Evolutionary conservation across 129 eudicot genomes (phyloP).

Genomic region (Scalesia atractyloides): DNA sequence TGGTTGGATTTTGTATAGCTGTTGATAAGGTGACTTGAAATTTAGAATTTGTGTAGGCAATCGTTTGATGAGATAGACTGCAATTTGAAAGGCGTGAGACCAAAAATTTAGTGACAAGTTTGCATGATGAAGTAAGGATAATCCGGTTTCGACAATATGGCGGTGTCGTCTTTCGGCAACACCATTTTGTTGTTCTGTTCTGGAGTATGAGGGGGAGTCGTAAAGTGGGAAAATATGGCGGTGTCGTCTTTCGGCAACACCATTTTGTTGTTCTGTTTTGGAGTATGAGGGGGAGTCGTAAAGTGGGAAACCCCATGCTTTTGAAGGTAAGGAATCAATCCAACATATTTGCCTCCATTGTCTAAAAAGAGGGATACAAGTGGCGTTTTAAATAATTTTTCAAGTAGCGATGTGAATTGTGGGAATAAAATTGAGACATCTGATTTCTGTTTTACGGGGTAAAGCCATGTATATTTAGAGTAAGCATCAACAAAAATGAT

Average conservation of each 20-base stretch:
- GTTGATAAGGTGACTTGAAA: background rate
- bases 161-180: background rate
- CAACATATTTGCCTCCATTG: background rate
- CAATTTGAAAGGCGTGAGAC: background rate
- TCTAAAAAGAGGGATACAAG: background rate
- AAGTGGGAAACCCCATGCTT: background rate
- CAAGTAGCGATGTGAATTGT: background rate
- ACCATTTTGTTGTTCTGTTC: background rate
- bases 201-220: background rate
- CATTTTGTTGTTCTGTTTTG: background rate
- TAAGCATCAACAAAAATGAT: background rate
- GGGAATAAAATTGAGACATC: background rate
- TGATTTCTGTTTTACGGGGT: background rate
- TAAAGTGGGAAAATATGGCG: background rate
- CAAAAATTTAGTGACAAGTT: background rate
- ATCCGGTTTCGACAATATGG: background rate
- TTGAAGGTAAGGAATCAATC: background rate
- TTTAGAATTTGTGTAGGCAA: background rate
- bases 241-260: background rate
- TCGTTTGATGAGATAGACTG: background rate
- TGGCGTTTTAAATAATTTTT: background rate
- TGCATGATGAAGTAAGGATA: background rate
- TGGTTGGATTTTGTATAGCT: background rate
- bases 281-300: background rate
- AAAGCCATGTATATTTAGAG: background rate